phyloP scores from a whole-genome alignment of 148 eudicot species.

The Pharnaceum exiguum region DNA sequence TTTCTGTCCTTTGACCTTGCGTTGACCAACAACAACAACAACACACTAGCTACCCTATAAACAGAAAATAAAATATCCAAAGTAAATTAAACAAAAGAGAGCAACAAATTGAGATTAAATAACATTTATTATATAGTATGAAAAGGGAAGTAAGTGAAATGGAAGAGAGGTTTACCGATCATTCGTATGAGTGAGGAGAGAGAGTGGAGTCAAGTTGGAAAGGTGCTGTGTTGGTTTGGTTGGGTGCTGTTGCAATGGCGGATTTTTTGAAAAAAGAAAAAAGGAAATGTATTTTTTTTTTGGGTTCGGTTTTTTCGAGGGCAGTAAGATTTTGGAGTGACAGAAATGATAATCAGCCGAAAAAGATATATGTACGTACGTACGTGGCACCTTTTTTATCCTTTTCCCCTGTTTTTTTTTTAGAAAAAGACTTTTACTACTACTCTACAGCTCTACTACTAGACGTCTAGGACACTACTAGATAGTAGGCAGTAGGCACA shows the following conservation, averaged over 20 bases:
- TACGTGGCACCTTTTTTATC: background rate
- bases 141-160: too few relatives aligned
- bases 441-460: too few relatives aligned
- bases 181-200: constrained; percentile 6
- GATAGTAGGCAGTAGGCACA: too few relatives aligned
- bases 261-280: constrained; percentile 11
- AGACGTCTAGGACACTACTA: too few relatives aligned
- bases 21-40: background rate
- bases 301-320: background rate
- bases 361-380: background rate
- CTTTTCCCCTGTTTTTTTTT: background rate
- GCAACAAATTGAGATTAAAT: too few relatives aligned
- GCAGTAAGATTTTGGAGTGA: background rate
- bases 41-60: constrained; percentile 20
- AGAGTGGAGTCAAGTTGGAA: background rate
- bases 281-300: background rate
- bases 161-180: constrained; percentile 25
- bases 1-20: too few relatives aligned
- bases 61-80: constrained; percentile 1
- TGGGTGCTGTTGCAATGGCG: constrained; percentile 36
- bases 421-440: too few relatives aligned
- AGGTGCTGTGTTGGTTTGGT: constrained; percentile 10
- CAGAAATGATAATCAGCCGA: background rate
- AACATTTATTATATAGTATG: too few relatives aligned
- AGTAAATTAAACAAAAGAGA: constrained; percentile 1